Percentiles rank a stretch among this genome's conserved stretches.
Conservation (phyloP, 345 rosid species). For the Arabidopsis arenosa region DNA sequence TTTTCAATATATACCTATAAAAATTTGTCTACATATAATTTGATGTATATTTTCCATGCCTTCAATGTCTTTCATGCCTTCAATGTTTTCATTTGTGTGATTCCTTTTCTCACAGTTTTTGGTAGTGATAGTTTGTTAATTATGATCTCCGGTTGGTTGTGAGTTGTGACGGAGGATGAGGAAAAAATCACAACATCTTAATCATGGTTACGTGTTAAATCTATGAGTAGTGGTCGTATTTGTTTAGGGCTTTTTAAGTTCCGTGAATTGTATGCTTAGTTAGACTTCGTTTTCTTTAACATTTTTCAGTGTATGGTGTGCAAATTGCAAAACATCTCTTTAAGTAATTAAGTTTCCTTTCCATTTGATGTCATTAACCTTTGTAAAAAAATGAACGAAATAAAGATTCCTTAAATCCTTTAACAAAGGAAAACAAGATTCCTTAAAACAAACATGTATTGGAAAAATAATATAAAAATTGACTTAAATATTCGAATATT, state of each 20-base stretch:
- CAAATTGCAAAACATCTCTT: no score
- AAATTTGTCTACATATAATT: no score
- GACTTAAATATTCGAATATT: background rate
- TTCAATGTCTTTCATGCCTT: no score
- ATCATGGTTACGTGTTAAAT: background rate
- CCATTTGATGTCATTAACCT: background rate
- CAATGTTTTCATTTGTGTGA: no score
- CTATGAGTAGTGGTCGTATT: background rate
- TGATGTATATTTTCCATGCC: no score
- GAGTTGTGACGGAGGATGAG: no score
- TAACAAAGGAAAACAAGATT: no score
- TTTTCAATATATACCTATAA: no score
- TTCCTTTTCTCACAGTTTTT: no score
- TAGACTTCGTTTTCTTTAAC: background rate
- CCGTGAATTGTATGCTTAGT: background rate
- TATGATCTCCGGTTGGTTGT: no score
- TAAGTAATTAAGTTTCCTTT: background rate
- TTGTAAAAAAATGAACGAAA: background rate
- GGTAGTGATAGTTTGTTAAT: no score
- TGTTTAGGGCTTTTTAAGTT: background rate
- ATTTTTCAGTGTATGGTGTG: background rate
- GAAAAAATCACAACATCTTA: no score
- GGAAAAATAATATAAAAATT: background rate
- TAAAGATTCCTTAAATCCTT: background rate
- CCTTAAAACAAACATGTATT: background rate